These are phyloP conservation scores for Melanopsichium pennsylvanicum DNA, from an alignment of 1,284 basidiomycete genomes.

Conservation along the genomic window DNA sequence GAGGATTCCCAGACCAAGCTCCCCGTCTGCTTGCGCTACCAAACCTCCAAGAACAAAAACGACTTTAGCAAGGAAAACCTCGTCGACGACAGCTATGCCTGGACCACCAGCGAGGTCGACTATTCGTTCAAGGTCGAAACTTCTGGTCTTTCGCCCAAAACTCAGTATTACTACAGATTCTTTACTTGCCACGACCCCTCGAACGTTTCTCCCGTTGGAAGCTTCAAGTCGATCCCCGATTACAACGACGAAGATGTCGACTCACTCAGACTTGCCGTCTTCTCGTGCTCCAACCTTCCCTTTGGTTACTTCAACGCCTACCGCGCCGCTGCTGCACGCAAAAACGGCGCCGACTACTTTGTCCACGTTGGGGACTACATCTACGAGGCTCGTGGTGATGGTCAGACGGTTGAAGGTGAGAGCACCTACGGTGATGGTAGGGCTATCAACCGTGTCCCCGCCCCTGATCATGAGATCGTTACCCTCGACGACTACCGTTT, in stretches of 20 bases:
- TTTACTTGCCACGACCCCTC: conserved; percentile 68
- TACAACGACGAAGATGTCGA: conserved; percentile 65
- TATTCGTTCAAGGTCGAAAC: conserved; percentile 74
- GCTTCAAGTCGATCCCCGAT: conserved; percentile 68
- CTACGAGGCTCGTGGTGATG: conserved; percentile 58
- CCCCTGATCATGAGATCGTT: conserved; percentile 71
- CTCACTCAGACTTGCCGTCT: conserved; percentile 71
- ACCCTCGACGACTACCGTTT: conserved; percentile 74
- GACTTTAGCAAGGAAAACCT: conserved; percentile 63
- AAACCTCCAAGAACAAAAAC: conserved; percentile 64
- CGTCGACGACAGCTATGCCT: conserved; percentile 70
- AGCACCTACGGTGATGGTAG: conserved; percentile 65
- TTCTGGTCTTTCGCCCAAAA: conserved; percentile 70
- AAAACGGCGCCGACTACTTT: conserved; percentile 72
- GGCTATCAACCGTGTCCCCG: conserved; percentile 61
- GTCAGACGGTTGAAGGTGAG: conserved; percentile 25
- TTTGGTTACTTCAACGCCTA: conserved; percentile 77
- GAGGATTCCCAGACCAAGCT: conserved; percentile 66
- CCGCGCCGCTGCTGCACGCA: conserved; percentile 70
- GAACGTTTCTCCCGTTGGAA: conserved; percentile 67
- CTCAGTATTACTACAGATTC: conserved; percentile 73
- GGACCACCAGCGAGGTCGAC: conserved; percentile 74
- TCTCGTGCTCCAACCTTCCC: conserved; percentile 72
- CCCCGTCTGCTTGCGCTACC: conserved; percentile 73
- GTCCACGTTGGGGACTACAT: conserved; percentile 75